Conservation (phyloP, 306 rosid species). For the Fragaria vesca region DNA sequence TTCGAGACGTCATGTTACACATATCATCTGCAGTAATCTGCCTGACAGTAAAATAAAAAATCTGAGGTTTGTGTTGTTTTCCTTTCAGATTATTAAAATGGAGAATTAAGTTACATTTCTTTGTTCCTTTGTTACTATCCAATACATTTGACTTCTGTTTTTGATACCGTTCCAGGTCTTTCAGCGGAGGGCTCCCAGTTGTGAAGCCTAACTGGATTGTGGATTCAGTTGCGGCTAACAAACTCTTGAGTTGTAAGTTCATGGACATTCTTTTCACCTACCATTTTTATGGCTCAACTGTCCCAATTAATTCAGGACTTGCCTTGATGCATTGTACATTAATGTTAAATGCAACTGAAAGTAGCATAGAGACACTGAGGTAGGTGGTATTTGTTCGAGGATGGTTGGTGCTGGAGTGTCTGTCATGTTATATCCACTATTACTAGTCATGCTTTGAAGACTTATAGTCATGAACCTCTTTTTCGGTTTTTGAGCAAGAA, state of each 20-base stretch:
- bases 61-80: slow-evolving; percentile 51
- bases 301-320: not conserved
- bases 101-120: not conserved
- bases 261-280: not conserved
- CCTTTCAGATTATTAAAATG: not conserved
- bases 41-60: slow-evolving; percentile 73
- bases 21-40: slow-evolving; percentile 88
- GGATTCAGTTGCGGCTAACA: slow-evolving; percentile 75
- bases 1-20: slow-evolving; percentile 73
- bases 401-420: not conserved
- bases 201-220: slow-evolving; percentile 91
- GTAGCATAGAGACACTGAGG: not conserved
- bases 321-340: not conserved
- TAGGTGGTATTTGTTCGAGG: not conserved
- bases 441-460: slow-evolving; percentile 6
- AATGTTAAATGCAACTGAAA: slow-evolving; percentile 3
- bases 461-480: slow-evolving; percentile 5
- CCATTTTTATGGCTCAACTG: not conserved
- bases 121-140: not conserved
- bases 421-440: slow-evolving; percentile 2
- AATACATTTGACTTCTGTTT: slow-evolving; percentile 21
- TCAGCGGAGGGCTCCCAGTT: slow-evolving; percentile 86
- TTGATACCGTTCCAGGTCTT: slow-evolving; percentile 55
- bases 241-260: slow-evolving; percentile 79
- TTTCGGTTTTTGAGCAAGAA: not conserved